Base-by-base conservation (phyloP, 1,284 basidiomycete genomes). In the Tilletia setariae region DNA sequence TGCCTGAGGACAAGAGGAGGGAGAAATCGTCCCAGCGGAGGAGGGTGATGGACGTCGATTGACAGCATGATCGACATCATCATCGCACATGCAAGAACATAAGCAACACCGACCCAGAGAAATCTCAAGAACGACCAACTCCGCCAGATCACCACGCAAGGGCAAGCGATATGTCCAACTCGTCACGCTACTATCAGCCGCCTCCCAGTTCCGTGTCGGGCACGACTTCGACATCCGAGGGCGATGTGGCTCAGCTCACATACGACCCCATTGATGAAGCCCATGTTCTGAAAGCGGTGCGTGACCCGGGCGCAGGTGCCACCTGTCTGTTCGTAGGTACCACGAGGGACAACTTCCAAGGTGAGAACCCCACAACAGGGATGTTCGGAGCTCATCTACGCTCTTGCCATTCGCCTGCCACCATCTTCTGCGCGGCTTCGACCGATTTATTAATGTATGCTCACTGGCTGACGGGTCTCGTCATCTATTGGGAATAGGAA, bases 301-400 rank as follows among this genome's bases (percentile, higher is more conserved):
- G 70, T 0, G 67, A 72, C 47, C 59, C 72, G 21, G 68, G 69
- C 1, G 75, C 78, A 1, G 79, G 79, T 35, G 79, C 74, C 0
- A 74, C 67, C 2, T 88, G 89, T 3, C 84, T 88, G 13, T 92
- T 92, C 83, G 87, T 91, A 65, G 92, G 90, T 74, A 87, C 89
- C 2, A 90, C 89, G 2, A 84, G 89, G 47, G 87, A 89, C 77
- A 86, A 85, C 2, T 90, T 88, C 77, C 81, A 85, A 82, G 86
- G 87, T 86, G 43, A 51, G 72, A 8, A n/a, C 16, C 32, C 15
- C 28, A 32, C 61, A 6, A 42, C 62, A 40, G 35, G 11, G 11
- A 40, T 11, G 11, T 40, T 4, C 35, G 4, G 35, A 40, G 35
- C 35, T 11, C 35, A 40, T 40, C 11, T 40, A 40, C 11, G 65